A percentile compares a stretch with the other conserved stretches of the same genome.
Conservation (phyloP, 2,329 filamentous ascomycete genomes). For the Fusarium pininemorale region DNA sequence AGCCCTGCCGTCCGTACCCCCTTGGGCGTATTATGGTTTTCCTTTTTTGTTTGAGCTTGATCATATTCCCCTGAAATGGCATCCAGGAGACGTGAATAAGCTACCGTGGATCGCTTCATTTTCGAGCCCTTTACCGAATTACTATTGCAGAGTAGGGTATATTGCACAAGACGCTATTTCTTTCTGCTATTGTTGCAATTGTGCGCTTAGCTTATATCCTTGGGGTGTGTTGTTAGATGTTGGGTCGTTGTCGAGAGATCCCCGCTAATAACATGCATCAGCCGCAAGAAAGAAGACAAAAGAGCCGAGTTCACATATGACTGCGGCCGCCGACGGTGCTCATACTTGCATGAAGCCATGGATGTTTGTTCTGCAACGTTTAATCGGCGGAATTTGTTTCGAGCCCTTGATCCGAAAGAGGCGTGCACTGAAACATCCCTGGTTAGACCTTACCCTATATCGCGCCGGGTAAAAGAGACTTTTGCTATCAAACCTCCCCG, state of each 20-base stretch:
- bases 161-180: neutral
- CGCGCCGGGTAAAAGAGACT: neutral
- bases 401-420: slow-evolving; percentile 17
- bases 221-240: slow-evolving; percentile 31
- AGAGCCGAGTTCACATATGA: slow-evolving; percentile 4
- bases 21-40: neutral
- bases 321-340: slow-evolving; percentile 9
- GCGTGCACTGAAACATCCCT: neutral
- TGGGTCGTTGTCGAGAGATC: neutral
- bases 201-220: neutral
- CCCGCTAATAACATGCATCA: neutral
- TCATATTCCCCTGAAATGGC: neutral
- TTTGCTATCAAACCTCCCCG: slow-evolving; percentile 3
- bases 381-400: slow-evolving; percentile 12
- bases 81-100: neutral
- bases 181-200: neutral
- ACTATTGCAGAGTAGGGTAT: neutral
- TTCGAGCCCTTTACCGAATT: neutral
- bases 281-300: slow-evolving; percentile 1
- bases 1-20: neutral
- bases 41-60: neutral
- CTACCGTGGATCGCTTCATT: neutral
- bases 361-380: slow-evolving; percentile 4
- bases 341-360: slow-evolving; percentile 20
- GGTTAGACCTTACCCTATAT: slow-evolving; percentile 31